Conservation (phyloP, 2,329 filamentous ascomycete genomes). For the Fusarium sp. region DNA sequence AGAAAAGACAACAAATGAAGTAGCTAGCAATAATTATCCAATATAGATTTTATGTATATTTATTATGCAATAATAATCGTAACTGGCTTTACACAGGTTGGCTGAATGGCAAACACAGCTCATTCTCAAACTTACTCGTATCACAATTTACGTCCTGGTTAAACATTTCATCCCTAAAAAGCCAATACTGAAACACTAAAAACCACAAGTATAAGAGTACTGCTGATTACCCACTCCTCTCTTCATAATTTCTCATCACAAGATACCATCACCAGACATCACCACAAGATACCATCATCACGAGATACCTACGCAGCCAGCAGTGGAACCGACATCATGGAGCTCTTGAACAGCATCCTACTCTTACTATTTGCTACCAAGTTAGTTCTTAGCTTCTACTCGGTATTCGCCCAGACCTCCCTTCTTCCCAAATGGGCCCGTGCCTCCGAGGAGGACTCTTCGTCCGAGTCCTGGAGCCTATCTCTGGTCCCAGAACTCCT, state of each 20-base stretch:
- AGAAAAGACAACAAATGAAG: neutral
- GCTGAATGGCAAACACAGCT: neutral
- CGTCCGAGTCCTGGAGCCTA: neutral
- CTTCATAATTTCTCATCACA: neutral
- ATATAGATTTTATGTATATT: neutral
- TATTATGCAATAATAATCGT: neutral
- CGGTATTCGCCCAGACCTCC: neutral
- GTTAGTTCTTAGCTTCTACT: neutral
- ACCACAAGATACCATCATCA: neutral
- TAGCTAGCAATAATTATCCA: neutral
- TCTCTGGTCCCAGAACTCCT: neutral
- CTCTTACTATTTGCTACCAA: neutral
- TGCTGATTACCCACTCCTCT: neutral
- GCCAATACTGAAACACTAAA: neutral
- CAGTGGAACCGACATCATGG: neutral
- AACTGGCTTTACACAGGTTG: too few species aligned
- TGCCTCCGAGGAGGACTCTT: neutral
- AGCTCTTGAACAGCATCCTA: neutral
- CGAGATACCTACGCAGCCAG: neutral
- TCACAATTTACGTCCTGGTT: neutral
- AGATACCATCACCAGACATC: neutral
- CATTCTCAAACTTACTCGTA: neutral
- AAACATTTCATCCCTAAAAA: neutral
- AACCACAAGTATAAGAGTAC: neutral
- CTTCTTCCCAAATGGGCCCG: neutral